phyloP scores from a whole-genome alignment of 805 yeast species.

The Candida michaelii region DNA sequence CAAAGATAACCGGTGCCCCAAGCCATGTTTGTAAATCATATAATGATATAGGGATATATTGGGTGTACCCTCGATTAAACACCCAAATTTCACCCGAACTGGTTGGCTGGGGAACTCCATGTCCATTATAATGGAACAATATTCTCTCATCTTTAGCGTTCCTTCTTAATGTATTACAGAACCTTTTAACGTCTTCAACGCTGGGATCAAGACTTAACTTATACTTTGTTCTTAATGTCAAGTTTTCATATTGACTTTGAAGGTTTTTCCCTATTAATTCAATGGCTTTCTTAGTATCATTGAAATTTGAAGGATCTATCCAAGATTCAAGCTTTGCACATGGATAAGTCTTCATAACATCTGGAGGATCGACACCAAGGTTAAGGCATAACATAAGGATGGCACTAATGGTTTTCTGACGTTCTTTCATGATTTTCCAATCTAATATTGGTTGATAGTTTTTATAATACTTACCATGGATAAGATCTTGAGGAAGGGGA shows the following conservation, averaged over 20 bases:
- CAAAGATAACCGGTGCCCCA: constrained; percentile 96
- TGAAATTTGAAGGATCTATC: constrained; percentile 80
- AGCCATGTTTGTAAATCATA: constrained; percentile 95
- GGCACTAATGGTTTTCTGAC: constrained; percentile 91
- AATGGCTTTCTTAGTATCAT: constrained; percentile 86
- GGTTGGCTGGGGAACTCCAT: constrained; percentile 97
- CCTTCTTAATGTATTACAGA: constrained; percentile 83
- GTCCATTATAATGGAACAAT: constrained; percentile 94
- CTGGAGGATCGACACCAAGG: constrained; percentile 97
- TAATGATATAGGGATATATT: constrained; percentile 93
- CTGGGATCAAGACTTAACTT: constrained; percentile 92
- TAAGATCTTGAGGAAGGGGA: constrained; percentile 62
- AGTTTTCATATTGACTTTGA: constrained; percentile 85
- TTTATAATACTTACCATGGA: constrained; percentile 37
- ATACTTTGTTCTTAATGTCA: constrained; percentile 83
- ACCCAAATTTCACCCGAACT: constrained; percentile 98
- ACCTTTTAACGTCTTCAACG: constrained; percentile 90
- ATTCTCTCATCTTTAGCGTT: constrained; percentile 93
- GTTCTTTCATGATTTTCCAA: constrained; percentile 88
- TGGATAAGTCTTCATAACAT: constrained; percentile 87
- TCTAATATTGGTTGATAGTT: constrained; percentile 74
- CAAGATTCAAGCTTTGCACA: constrained; percentile 91
- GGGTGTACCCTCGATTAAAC: constrained; percentile 94
- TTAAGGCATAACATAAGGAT: constrained; percentile 89
- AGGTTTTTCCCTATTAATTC: constrained; percentile 87